Conservation (phyloP, 1,139 yeast species). For the Suhomyces ambrosiae region DNA sequence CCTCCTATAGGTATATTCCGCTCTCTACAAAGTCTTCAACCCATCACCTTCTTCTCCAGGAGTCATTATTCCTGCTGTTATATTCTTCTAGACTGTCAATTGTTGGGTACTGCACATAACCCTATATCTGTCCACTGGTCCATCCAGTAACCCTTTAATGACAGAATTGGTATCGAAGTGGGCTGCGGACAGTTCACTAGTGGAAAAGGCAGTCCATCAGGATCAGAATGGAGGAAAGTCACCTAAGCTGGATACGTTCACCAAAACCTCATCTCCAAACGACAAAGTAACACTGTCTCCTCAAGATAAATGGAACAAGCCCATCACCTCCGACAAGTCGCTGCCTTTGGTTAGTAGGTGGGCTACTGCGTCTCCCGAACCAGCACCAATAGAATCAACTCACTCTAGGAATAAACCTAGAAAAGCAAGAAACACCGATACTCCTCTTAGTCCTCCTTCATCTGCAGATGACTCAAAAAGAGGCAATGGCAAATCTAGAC, state of each 20-base stretch:
- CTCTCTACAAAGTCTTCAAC: too few species aligned
- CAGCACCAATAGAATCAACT: neutral
- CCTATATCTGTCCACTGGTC: neutral
- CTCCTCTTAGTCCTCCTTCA: constrained; percentile 4
- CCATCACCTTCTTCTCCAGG: too few species aligned
- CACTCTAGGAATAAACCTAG: neutral
- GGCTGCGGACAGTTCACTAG: constrained; percentile 37
- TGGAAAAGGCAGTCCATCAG: constrained; percentile 26
- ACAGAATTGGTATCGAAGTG: constrained; percentile 40
- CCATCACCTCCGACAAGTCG: constrained; percentile 15
- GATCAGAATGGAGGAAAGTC: constrained; percentile 17
- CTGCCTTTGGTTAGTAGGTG: constrained; percentile 32
- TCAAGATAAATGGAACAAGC: constrained; percentile 16
- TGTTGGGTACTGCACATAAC: constrained; percentile 1
- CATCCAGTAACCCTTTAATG: constrained; percentile 20
- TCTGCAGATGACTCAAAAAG: too few species aligned
- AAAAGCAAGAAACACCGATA: neutral
- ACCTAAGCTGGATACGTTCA: neutral
- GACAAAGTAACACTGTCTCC: neutral
- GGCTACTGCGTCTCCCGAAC: constrained; percentile 24
- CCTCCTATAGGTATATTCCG: too few species aligned
- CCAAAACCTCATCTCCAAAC: neutral
- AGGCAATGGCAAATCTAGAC: neutral
- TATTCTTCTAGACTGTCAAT: neutral
- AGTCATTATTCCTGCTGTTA: too few species aligned